Conservation (phyloP, 2,329 filamentous ascomycete species). For the Apiospora saccharicola region DNA sequence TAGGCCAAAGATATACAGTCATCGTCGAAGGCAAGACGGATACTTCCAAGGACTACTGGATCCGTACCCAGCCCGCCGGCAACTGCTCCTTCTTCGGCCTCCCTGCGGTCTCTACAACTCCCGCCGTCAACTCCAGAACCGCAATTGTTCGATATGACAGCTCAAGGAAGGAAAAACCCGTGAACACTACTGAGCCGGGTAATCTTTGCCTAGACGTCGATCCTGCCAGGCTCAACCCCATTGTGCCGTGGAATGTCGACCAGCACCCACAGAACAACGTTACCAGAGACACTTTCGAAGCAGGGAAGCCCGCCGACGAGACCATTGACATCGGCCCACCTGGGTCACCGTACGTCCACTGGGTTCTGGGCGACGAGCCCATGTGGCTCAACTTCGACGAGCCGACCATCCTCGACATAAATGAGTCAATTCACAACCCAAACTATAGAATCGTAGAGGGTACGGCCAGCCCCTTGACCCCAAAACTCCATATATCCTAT, state of each 20-base stretch:
- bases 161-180: constrained; percentile 26
- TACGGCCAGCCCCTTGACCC: constrained; percentile 17
- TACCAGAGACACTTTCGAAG: constrained; percentile 33
- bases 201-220: constrained; percentile 30
- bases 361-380: constrained; percentile 31
- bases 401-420: constrained; percentile 33
- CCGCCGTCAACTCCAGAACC: constrained; percentile 48
- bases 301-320: constrained; percentile 28
- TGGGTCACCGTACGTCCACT: constrained; percentile 37
- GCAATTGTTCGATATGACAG: constrained; percentile 54
- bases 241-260: constrained; percentile 33
- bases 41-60: constrained; percentile 51
- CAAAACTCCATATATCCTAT: background rate
- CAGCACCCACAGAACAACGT: constrained; percentile 33
- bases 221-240: constrained; percentile 30
- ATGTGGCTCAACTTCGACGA: constrained; percentile 34
- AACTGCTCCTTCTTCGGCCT: constrained; percentile 44
- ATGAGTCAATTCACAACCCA: constrained; percentile 29
- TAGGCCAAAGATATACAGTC: constrained; percentile 52
- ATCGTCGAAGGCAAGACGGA: constrained; percentile 49
- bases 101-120: constrained; percentile 27
- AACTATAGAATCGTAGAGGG: constrained; percentile 33
- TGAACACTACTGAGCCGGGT: background rate
- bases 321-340: constrained; percentile 38
- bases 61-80: constrained; percentile 50